Evolutionary conservation across 129 eudicot species (phyloP).

Genomic region (carrot (Daucus carota)): DH1_v3.0 NC_030383.2:9567001-9567500

Average conservation of each 20-base stretch:
- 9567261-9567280: constrained; percentile 71
- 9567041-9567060: not conserved
- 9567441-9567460: not conserved
- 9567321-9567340: constrained; percentile 96
- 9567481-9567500: not conserved
- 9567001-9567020: not conserved
- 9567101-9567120: constrained; percentile 13
- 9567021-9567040: not conserved
- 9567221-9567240: not conserved
- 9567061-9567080: not conserved
- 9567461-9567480: not conserved
- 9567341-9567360: constrained; percentile 92
- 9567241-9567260: not conserved
- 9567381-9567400: constrained; percentile 91
- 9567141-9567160: constrained; percentile 17
- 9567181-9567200: constrained; percentile 23
- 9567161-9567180: constrained; percentile 14
- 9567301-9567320: constrained; percentile 97
- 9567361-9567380: constrained; percentile 92
- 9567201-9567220: not conserved
- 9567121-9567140: constrained; percentile 18
- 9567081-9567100: not conserved
- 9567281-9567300: constrained; percentile 88
- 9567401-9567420: constrained; percentile 82
- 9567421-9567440: constrained; percentile 2